phyloP scores from a whole-genome alignment of 495 filamentous ascomycete genomes.

The Trichoderma erinaceum region DNA sequence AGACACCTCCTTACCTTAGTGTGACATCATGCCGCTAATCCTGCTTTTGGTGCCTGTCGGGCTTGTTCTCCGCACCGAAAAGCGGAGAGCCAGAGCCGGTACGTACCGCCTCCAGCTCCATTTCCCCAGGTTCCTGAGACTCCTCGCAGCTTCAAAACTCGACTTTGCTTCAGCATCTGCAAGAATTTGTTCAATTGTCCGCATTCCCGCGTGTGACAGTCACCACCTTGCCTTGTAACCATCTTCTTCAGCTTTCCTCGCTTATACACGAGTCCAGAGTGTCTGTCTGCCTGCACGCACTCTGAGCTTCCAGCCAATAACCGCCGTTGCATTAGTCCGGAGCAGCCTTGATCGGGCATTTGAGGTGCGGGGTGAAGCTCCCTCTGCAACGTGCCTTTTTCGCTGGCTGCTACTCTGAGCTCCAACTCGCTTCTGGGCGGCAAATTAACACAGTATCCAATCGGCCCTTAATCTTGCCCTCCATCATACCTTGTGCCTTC shows the following conservation, averaged over 20 bases:
- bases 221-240: background rate
- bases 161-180: background rate
- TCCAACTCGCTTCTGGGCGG: background rate
- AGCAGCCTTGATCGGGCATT: background rate
- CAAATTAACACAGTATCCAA: slow-evolving; percentile 20
- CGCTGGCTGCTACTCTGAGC: background rate
- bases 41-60: slow-evolving; percentile 3
- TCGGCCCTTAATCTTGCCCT: slow-evolving; percentile 25
- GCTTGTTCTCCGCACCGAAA: slow-evolving; percentile 1
- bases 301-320: background rate
- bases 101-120: background rate
- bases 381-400: background rate
- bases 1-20: background rate
- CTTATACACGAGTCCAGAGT: background rate
- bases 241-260: background rate
- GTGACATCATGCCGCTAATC: slow-evolving; percentile 4
- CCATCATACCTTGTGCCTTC: slow-evolving; percentile 20
- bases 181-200: background rate
- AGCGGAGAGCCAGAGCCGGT: background rate
- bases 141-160: background rate
- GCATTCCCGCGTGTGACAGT: background rate
- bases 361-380: slow-evolving; percentile 10
- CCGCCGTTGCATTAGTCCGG: background rate
- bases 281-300: background rate
- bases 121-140: slow-evolving; percentile 11